phyloP scores from a whole-genome alignment of 164 flowering plant genomes.

The Vitis vinifera region ASM3070453v1 NC_081805.1:22774501-22775000 shows the following conservation, averaged over 20 bases:
- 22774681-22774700: slow-evolving; percentile 81
- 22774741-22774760: slow-evolving; percentile 65
- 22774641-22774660: slow-evolving; percentile 69
- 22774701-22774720: slow-evolving; percentile 49
- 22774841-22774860: background rate
- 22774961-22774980: slow-evolving; percentile 76
- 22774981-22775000: slow-evolving; percentile 27
- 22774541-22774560: too few species aligned
- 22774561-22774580: too few species aligned
- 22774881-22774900: background rate
- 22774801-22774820: slow-evolving; percentile 79
- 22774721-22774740: slow-evolving; percentile 64
- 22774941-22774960: slow-evolving; percentile 75
- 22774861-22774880: background rate
- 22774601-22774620: slow-evolving; percentile 96
- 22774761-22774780: slow-evolving; percentile 77
- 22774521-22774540: too few species aligned
- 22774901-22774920: background rate
- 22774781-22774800: slow-evolving; percentile 89
- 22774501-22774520: too few species aligned
- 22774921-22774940: slow-evolving; percentile 87
- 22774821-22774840: slow-evolving; percentile 86
- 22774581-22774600: background rate
- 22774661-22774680: slow-evolving; percentile 87
- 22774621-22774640: slow-evolving; percentile 65